Evolutionary conservation across 768 basidiomycete genomes (phyloP).

Genomic region (Suillus placidus): DNA sequence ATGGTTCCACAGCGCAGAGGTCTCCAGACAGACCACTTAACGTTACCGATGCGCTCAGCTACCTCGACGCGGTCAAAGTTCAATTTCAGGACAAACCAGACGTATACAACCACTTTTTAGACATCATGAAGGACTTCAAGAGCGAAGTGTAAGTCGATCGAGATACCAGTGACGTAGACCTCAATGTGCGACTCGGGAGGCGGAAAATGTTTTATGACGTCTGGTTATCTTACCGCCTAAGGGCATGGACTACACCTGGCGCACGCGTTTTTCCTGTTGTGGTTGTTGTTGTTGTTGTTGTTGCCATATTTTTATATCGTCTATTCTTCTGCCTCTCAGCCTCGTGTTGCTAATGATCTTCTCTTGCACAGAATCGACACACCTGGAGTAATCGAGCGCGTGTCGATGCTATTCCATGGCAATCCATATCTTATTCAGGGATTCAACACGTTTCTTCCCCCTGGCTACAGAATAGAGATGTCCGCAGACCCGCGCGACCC

Average conservation of each 20-base stretch:
- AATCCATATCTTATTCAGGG: constrained; percentile 91
- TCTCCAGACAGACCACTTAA: constrained; percentile 72
- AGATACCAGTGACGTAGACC: neutral
- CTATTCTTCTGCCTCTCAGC: constrained; percentile 13
- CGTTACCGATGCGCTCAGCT: constrained; percentile 90
- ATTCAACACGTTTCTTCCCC: constrained; percentile 96
- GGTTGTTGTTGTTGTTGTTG: neutral
- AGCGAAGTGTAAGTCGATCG: constrained; percentile 73
- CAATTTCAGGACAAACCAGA: constrained; percentile 90
- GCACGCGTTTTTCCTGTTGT: constrained; percentile 3
- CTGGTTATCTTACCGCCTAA: constrained; percentile 10
- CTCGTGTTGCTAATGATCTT: constrained; percentile 16
- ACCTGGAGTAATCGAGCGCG: constrained; percentile 94
- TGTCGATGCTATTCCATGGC: constrained; percentile 89
- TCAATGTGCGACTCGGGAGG: neutral
- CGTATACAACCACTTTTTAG: constrained; percentile 92
- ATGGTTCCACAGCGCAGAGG: constrained; percentile 29
- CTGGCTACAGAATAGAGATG: constrained; percentile 92
- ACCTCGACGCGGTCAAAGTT: constrained; percentile 92
- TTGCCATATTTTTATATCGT: constrained; percentile 13
- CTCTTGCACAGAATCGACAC: constrained; percentile 80
- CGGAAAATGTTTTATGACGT: constrained; percentile 4
- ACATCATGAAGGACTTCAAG: constrained; percentile 99
- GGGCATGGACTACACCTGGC: neutral
- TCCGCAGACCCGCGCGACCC: constrained; percentile 70